Percentiles rank a stretch among this genome's conserved stretches.
Evolutionary conservation across 495 filamentous ascomycete genomes (phyloP).

Genomic region (Annulohypoxylon nitens): DNA sequence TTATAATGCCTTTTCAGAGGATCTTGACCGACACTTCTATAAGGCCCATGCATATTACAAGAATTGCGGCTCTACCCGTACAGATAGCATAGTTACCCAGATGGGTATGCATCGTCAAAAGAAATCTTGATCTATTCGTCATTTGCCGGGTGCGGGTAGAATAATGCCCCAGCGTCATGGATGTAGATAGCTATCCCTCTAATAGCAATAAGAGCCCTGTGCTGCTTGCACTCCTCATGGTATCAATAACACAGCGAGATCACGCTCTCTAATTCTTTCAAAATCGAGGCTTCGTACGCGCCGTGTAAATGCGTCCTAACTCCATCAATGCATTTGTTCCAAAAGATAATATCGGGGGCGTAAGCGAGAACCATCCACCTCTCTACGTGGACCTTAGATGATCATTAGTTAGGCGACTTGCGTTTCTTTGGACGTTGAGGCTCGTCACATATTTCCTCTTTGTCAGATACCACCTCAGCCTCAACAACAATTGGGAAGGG

Average conservation of each 20-base stretch:
- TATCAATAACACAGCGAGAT: conserved; percentile 18
- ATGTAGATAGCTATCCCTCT: background rate
- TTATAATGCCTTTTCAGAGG: background rate
- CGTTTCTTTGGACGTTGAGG: conserved; percentile 53
- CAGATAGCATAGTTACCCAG: background rate
- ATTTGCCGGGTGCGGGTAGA: background rate
- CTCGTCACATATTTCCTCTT: conserved; percentile 62
- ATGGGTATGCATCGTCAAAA: background rate
- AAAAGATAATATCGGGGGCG: conserved; percentile 6
- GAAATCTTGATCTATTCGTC: background rate
- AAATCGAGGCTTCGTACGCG: background rate
- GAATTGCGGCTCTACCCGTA: conserved; percentile 2
- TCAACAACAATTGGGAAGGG: conserved; percentile 70
- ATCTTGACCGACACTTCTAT: conserved; percentile 21
- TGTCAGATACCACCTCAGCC: conserved; percentile 61
- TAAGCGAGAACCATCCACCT: background rate
- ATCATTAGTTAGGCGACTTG: conserved; percentile 65
- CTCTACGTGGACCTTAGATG: conserved; percentile 29
- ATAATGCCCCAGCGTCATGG: background rate
- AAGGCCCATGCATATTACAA: conserved; percentile 6
- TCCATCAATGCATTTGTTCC: conserved; percentile 29
- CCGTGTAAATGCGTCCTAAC: conserved; percentile 22
- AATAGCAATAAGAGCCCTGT: conserved; percentile 13
- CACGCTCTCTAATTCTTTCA: conserved; percentile 10
- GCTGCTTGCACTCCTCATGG: conserved; percentile 17